Conservation (phyloP, 306 rosid species). For the Cyamopsis tetragonoloba region DNA sequence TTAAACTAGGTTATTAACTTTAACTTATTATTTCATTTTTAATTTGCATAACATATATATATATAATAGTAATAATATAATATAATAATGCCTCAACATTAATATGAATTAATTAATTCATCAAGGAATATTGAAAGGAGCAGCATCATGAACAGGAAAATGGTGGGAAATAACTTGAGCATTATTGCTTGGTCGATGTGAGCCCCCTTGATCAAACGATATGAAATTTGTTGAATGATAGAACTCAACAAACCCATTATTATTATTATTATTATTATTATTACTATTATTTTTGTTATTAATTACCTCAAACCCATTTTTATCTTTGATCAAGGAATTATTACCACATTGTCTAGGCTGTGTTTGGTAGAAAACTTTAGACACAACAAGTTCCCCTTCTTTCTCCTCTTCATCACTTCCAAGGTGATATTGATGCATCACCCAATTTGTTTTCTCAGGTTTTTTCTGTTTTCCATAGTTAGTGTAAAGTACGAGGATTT, state of each 20-base stretch:
- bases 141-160: conserved; percentile 40
- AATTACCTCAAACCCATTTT: conserved; percentile 27
- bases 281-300: conserved; percentile 17
- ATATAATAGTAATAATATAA: not conserved
- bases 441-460: conserved; percentile 84
- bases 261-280: conserved; percentile 19
- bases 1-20: conserved; percentile 16
- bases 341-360: conserved; percentile 78
- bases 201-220: conserved; percentile 55
- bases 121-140: conserved; percentile 44
- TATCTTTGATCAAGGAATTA: conserved; percentile 45
- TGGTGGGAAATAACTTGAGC: conserved; percentile 35
- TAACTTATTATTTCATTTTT: conserved; percentile 16
- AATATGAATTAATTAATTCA: too few relatives aligned
- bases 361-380: conserved; percentile 77
- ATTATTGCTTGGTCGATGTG: conserved; percentile 35
- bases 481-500: conserved; percentile 69
- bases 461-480: conserved; percentile 71
- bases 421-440: conserved; percentile 68
- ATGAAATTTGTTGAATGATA: conserved; percentile 44
- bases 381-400: conserved; percentile 73
- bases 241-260: conserved; percentile 35
- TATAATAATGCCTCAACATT: not conserved
- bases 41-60: not conserved
- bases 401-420: conserved; percentile 65